Evolutionary conservation across 1,139 yeast genomes (phyloP), one percentile per base, ranked within the genome.

Genomic region (Hyphopichia wangnamkhiaoensis): DNA sequence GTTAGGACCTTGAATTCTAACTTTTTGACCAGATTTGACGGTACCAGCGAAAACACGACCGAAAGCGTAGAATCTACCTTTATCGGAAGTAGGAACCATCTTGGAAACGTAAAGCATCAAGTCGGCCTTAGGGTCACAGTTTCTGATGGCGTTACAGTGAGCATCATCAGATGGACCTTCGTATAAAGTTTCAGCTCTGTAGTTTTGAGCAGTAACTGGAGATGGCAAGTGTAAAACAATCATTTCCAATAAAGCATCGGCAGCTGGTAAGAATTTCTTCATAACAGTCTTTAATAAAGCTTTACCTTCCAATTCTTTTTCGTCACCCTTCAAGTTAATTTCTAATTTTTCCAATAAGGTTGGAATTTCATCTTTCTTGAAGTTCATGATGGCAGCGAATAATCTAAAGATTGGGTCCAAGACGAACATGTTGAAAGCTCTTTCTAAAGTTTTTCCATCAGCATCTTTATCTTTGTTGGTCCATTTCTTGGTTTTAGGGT

Each of bases 21-120:
- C 96, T 88, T 93, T 93, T 83, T 85, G 91, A 78, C 98, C 98
- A 64, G 97, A 88, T 74, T 77, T 87, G 65, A 93, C 97, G 66
- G 98, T 93, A 90, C 98, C 98, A 62, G 98, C 87, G 81, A 93
- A 93, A 73, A 93, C 98, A 84, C 98, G 94, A 76, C 98, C 98
- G 80, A 93, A 93, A 69, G 98, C 98, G 85, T 90, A 93, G 96
- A 93, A 93, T 82, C 98, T 91, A 84, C 98, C 98, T 84, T 91
- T 93, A 77, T 93, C 98, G 62, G 98, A 91, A 69, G 98, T 93
- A 76, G 98, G 98, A 62, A 93, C 98, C 98, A 93, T 93, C 96
- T 93, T 93, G 78, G 98, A 93, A 68, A 93, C 93, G 90, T 93
- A 93, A 73, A 93, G 83, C 98, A 93, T 93, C 71, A 93, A 87